Evolutionary conservation across 2,329 filamentous ascomycete genomes (phyloP).

Genomic region (Tolypocladium album): DNA sequence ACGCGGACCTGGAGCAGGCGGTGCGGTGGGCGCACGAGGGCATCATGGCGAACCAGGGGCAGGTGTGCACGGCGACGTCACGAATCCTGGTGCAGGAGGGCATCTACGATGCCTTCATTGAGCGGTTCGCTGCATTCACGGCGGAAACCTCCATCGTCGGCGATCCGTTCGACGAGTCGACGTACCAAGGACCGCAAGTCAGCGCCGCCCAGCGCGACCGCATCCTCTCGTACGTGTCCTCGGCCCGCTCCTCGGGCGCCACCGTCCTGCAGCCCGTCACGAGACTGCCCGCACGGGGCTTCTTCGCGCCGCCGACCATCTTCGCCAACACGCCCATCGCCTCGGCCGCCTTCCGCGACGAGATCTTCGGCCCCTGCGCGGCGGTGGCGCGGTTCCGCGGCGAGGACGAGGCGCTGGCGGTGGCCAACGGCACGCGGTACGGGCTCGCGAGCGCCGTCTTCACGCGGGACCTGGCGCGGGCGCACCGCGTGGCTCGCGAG

Average conservation of each 20-base stretch:
- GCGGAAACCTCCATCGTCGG: slow-evolving; percentile 52
- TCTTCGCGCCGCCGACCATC: slow-evolving; percentile 34
- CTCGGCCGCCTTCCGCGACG: slow-evolving; percentile 35
- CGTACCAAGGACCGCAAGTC: slow-evolving; percentile 67
- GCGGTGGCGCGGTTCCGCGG: slow-evolving; percentile 29
- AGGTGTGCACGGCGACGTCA: slow-evolving; percentile 55
- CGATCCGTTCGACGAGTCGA: slow-evolving; percentile 57
- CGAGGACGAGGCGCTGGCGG: slow-evolving; percentile 28
- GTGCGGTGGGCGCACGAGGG: slow-evolving; percentile 46
- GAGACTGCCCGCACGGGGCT: slow-evolving; percentile 24
- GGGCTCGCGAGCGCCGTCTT: slow-evolving; percentile 53
- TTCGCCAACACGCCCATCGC: slow-evolving; percentile 29
- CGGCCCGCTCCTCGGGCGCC: slow-evolving; percentile 35
- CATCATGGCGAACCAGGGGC: slow-evolving; percentile 51
- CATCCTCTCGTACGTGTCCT: slow-evolving; percentile 52
- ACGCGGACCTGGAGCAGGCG: slow-evolving; percentile 56
- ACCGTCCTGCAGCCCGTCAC: slow-evolving; percentile 59
- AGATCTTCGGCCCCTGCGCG: slow-evolving; percentile 35
- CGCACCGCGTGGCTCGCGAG: slow-evolving; percentile 38
- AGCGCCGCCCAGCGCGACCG: slow-evolving; percentile 61
- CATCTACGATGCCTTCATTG: slow-evolving; percentile 53
- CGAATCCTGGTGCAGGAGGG: slow-evolving; percentile 53
- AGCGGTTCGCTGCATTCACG: slow-evolving; percentile 48
- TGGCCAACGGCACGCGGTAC: slow-evolving; percentile 46
- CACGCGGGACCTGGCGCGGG: slow-evolving; percentile 42